Evolutionary conservation across 2,329 filamentous ascomycete genomes (phyloP).

Genomic region (Beauveria medogensis): DNA sequence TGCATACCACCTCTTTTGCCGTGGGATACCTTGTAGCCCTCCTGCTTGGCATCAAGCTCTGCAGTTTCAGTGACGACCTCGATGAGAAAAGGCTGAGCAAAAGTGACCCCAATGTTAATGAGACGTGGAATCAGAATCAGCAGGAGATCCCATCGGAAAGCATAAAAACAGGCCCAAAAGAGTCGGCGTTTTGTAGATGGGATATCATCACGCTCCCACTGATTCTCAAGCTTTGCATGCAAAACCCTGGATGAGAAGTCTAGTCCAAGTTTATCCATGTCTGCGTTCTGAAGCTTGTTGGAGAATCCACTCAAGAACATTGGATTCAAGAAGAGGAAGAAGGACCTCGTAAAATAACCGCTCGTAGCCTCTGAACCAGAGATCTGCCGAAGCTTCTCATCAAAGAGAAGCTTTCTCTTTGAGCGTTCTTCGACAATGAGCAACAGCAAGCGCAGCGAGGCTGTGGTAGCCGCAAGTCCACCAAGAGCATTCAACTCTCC

Average conservation of each 20-base stretch:
- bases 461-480: slow-evolving; percentile 18
- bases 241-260: neutral
- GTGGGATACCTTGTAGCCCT: neutral
- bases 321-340: neutral
- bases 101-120: neutral
- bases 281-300: neutral
- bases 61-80: neutral
- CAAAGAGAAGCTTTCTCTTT: slow-evolving; percentile 15
- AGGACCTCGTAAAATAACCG: neutral
- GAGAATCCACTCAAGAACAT: neutral
- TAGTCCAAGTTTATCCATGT: neutral
- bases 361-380: neutral
- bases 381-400: neutral
- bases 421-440: slow-evolving; percentile 24
- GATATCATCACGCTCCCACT: neutral
- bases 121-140: neutral
- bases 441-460: slow-evolving; percentile 20
- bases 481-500: slow-evolving; percentile 17
- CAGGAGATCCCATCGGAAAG: neutral
- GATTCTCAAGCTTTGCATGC: neutral
- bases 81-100: neutral
- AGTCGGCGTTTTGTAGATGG: neutral
- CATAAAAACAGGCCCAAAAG: neutral
- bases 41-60: neutral
- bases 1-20: neutral